Conservation (phyloP, 768 basidiomycete species). For the Phlegmacium glaucopus region DNA sequence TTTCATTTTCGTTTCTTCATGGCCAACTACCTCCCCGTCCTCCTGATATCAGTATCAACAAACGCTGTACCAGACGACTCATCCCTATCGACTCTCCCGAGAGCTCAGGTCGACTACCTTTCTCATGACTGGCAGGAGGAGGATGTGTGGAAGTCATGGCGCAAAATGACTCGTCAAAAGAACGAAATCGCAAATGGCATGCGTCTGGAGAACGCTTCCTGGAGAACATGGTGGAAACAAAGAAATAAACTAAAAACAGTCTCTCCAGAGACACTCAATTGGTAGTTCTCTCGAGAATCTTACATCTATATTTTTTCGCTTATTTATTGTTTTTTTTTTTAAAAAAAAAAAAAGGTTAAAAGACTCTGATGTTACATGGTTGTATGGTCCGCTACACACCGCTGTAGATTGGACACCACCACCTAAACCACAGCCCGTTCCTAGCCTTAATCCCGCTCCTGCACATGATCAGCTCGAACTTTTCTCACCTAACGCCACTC, state of each 20-base stretch:
- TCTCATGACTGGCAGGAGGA: slow-evolving; percentile 98
- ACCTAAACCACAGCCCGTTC: slow-evolving; percentile 46
- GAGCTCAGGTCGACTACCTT: slow-evolving; percentile 97
- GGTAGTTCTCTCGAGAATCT: slow-evolving; percentile 50
- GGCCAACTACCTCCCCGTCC: slow-evolving; percentile 69
- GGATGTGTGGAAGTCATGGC: slow-evolving; percentile 98
- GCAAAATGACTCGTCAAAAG: slow-evolving; percentile 97
- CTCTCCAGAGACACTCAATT: slow-evolving; percentile 96
- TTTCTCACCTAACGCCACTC: slow-evolving; percentile 19
- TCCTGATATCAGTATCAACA: slow-evolving; percentile 59
- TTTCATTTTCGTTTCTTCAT: slow-evolving; percentile 28
- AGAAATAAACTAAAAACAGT: slow-evolving; percentile 93
- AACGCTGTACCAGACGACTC: slow-evolving; percentile 71
- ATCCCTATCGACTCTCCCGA: slow-evolving; percentile 77
- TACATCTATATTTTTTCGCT: slow-evolving; percentile 5
- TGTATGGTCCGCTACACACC: slow-evolving; percentile 95
- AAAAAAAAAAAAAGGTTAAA: slow-evolving; percentile 97
- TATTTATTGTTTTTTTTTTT: slow-evolving; percentile 8
- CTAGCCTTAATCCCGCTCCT: slow-evolving; percentile 35
- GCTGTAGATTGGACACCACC: slow-evolving; percentile 83
- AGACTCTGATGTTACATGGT: slow-evolving; percentile 98
- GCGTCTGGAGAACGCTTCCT: slow-evolving; percentile 95
- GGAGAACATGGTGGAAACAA: slow-evolving; percentile 99
- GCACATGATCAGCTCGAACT: slow-evolving; percentile 54
- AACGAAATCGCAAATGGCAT: slow-evolving; percentile 95